Evolutionary conservation across 495 filamentous ascomycete species (phyloP), one percentile per base, ranked within the genome.

Genomic region (Ascobolus immersus): DNA sequence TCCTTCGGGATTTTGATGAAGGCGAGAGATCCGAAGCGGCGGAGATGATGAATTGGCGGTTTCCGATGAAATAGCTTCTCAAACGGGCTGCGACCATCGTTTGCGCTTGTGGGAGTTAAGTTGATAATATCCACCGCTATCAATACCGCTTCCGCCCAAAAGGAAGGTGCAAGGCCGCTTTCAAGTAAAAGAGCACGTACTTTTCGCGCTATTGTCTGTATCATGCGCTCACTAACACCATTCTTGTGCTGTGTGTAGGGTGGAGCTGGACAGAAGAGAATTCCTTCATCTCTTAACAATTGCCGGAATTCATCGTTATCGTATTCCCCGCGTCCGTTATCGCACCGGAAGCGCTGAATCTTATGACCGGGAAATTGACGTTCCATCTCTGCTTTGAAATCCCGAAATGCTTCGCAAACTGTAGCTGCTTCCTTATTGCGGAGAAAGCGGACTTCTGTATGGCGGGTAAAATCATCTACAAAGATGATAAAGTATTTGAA

Each of bases 401-500:
- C 14, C 21, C 15, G 22, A 22, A 22, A 22, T 11, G 11, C 22
- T 34, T 2, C 13, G 8, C n/a, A n/a, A n/a, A n/a, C n/a, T n/a
- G n/a, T n/a, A n/a, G n/a, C n/a, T n/a, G n/a, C n/a, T n/a, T n/a
- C n/a, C 17, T 34, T 34, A 14, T 34, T 6, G 7, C 4, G 11
- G 10, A 24, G 11, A 34, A 11, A 34, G 19, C 24, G 9, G 2
- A 34, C 18, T 4, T 2, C n/a, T 8, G 3, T 9, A 8, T 17
- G n/a, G 6, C 17, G 17, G 9, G 22, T 25, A 27, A 17, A 35
- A 10, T 35, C 15, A 3, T 35, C 13, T 3, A 35, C 27, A 17
- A 17, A 35, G 0, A 27, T 1, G 19, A 35, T 35, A 17, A 35
- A 35, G 33, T 35, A 35, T 12, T 17, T 7, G 1, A 24, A 21